A percentile compares a stretch with the other conserved stretches of the same genome.
Conservation (phyloP, 2,329 filamentous ascomycete species). For the Alternaria metachromatica region DNA sequence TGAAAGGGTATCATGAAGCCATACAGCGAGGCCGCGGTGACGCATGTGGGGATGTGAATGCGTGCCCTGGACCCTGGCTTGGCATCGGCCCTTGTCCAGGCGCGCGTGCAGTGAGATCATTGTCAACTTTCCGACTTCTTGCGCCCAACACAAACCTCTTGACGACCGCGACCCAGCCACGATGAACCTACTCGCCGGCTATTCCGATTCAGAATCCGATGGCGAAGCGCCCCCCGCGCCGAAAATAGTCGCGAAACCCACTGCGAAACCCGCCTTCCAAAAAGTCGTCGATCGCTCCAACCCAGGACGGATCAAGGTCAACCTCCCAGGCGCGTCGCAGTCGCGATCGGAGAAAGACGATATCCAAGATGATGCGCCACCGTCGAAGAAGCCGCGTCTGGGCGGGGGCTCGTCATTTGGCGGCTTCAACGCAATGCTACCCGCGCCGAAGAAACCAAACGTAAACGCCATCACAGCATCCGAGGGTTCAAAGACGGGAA, state of each 20-base stretch:
- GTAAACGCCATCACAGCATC: slow-evolving; percentile 24
- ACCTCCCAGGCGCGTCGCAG: slow-evolving; percentile 66
- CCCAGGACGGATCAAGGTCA: slow-evolving; percentile 83
- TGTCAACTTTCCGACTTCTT: slow-evolving; percentile 9
- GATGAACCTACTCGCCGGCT: slow-evolving; percentile 78
- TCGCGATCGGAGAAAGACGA: slow-evolving; percentile 48
- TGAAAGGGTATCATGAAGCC: slow-evolving; percentile 29
- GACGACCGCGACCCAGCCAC: slow-evolving; percentile 17
- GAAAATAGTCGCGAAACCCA: slow-evolving; percentile 51
- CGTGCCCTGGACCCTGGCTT: slow-evolving; percentile 26
- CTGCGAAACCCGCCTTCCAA: slow-evolving; percentile 68
- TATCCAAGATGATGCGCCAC: slow-evolving; percentile 54
- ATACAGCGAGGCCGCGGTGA: slow-evolving; percentile 6
- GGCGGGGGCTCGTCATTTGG: slow-evolving; percentile 71
- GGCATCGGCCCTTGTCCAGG: slow-evolving; percentile 22
- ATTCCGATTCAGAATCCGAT: slow-evolving; percentile 80
- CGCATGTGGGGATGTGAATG: slow-evolving; percentile 15
- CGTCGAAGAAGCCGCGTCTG: slow-evolving; percentile 73
- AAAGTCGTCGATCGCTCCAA: slow-evolving; percentile 84
- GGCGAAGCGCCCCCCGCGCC: slow-evolving; percentile 56
- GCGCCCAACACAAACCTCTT: not conserved
- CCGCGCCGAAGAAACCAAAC: slow-evolving; percentile 73
- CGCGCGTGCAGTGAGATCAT: slow-evolving; percentile 22
- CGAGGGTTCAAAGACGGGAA: slow-evolving; percentile 36
- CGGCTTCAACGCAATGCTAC: slow-evolving; percentile 85